Base-by-base conservation (phyloP, 2,329 filamentous ascomycete species). In the Pseudopyricularia cyperi region DNA sequence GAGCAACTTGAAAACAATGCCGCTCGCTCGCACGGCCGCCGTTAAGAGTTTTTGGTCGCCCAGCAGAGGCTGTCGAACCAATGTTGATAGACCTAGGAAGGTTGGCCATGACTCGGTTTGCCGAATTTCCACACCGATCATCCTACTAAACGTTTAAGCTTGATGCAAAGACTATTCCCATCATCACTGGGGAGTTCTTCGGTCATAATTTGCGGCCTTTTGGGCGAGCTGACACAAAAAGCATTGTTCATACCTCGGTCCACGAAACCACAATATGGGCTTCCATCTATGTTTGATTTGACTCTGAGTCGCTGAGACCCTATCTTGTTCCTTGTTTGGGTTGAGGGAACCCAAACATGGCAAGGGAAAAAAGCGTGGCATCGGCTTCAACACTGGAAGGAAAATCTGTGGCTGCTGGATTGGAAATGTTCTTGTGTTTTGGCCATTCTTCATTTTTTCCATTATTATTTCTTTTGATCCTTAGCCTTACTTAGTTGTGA, bases 1-100 rank as follows among this genome's bases (percentile, higher is more conserved):
- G 93, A 98, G 72, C 74, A 81, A 61, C 87, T 97, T 82, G 91
- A 97, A 72, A 88, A 88, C 68, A 88, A 79, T 66, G 82, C 89
- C 65, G 87, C 88, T 66, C 87, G 90, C 75, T 94, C 87, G 74
- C 87, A 93, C 68, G 89, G 90, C 63, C 89, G 90, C 71, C 89
- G 89, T 71, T 95, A 90, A 73, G 39, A 19, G 39, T 24, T 44
- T 19, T 3, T 2, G 9, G 7, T 22, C 24, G 19, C 24, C 8
- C 11, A 4, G 17, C 11, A 4, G 17, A 19, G 22, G 39, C 19
- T 22, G 22, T 24, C 17, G 11, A 3, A 14, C 19, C 39, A 24
- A 12, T 44, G 3, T 12, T 26, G 11, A 44, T 30, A 17, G 6
- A 14, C 19, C 39, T 19, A 24, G 24, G 19, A 44, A 44, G 11